Evolutionary conservation across 805 yeast genomes (phyloP).

Genomic region (Metschnikowia proteae): DNA sequence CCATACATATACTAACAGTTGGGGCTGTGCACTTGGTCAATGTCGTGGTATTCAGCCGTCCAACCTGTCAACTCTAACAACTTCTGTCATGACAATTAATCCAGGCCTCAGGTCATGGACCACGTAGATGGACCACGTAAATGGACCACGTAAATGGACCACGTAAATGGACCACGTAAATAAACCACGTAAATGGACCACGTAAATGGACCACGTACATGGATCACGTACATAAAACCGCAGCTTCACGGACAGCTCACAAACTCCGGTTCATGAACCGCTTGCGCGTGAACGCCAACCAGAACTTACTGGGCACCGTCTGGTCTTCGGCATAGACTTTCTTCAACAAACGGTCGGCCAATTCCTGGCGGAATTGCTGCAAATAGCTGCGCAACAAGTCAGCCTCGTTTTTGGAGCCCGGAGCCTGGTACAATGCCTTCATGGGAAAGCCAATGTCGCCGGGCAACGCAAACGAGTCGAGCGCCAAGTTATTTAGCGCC

Average conservation of each 20-base stretch:
- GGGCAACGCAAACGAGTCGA: conserved; percentile 86
- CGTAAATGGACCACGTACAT: too few relatives aligned
- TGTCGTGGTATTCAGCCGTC: too few relatives aligned
- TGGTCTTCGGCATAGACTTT: conserved; percentile 63
- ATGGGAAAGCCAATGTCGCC: conserved; percentile 95
- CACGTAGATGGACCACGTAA: too few relatives aligned
- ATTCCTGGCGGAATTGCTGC: conserved; percentile 92
- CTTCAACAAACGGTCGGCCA: conserved; percentile 73
- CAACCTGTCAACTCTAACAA: too few relatives aligned
- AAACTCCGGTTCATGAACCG: conserved; percentile 92
- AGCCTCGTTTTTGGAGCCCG: conserved; percentile 68
- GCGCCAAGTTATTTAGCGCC: conserved; percentile 74
- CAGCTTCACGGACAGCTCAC: conserved; percentile 19
- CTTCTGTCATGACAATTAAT: too few relatives aligned
- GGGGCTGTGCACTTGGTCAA: too few relatives aligned
- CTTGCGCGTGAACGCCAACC: conserved; percentile 95
- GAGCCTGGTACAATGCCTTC: conserved; percentile 72
- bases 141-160: too few relatives aligned
- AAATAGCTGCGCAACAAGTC: conserved; percentile 78
- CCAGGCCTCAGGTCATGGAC: too few relatives aligned
- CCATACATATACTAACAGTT: conserved; percentile 22
- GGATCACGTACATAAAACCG: too few relatives aligned
- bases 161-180: too few relatives aligned
- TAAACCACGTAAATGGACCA: too few relatives aligned
- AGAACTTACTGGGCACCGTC: conserved; percentile 73